Percentiles rank a stretch among this genome's conserved stretches.
Conservation (phyloP, 371 early-diverging fungal genomes). For the Nosema muscidifuracis region DNA sequence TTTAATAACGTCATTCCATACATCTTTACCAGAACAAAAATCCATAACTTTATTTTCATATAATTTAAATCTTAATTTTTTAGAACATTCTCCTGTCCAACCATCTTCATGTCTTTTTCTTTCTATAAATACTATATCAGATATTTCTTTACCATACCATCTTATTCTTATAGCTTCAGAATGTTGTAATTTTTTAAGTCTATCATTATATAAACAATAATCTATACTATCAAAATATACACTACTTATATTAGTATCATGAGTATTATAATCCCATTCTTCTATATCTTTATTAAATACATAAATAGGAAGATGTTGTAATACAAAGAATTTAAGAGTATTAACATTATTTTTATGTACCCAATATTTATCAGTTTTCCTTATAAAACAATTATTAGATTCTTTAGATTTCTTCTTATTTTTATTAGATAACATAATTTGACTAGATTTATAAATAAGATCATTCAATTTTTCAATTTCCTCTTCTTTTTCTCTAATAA, state of each 20-base stretch:
- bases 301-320: slow-evolving; percentile 84
- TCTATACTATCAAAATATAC: slow-evolving; percentile 86
- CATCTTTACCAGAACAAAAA: slow-evolving; percentile 72
- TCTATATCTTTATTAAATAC: slow-evolving; percentile 66
- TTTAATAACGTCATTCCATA: slow-evolving; percentile 68
- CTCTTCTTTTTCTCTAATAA: slow-evolving; percentile 74
- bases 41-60: slow-evolving; percentile 82
- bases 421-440: slow-evolving; percentile 30
- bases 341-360: slow-evolving; percentile 81
- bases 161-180: slow-evolving; percentile 80
- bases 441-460: slow-evolving; percentile 70
- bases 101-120: slow-evolving; percentile 91
- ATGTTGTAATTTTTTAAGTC: slow-evolving; percentile 80
- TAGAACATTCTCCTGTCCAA: slow-evolving; percentile 79
- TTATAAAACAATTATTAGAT: slow-evolving; percentile 49
- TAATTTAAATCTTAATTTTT: slow-evolving; percentile 83
- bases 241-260: slow-evolving; percentile 82
- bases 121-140: slow-evolving; percentile 80
- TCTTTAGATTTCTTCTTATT: slow-evolving; percentile 24
- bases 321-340: slow-evolving; percentile 79
- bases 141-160: slow-evolving; percentile 72
- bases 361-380: slow-evolving; percentile 79
- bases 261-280: slow-evolving; percentile 65
- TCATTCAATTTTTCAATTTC: slow-evolving; percentile 79
- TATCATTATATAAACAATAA: slow-evolving; percentile 78